Base-by-base conservation (phyloP, 2,329 filamentous ascomycete genomes). In the Sarocladium brachiariae region DNA sequence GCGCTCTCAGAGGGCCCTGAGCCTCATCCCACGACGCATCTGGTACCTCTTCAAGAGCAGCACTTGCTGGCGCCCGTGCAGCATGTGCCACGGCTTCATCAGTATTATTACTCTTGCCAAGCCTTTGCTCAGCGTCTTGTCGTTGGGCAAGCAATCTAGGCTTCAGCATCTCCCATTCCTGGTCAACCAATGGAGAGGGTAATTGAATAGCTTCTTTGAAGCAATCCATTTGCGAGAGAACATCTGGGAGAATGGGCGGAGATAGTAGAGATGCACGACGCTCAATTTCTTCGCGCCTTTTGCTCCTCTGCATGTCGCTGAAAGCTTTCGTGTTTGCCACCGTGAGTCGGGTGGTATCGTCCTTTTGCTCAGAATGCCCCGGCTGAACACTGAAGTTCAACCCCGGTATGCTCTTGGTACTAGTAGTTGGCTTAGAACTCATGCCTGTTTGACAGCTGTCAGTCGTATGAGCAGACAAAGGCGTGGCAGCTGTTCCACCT, bases 181-280 rank as follows among this genome's bases (percentile, higher is more conserved):
- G 70, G 53, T 89, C 84, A 55, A 80, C 83, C 58, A 92, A 70
- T 18, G 83, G 82, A 21, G 78, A 75, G 9, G 79, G 78, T 33
- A 89, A 85, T 55, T 87, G 80, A 41, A 87, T 76, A 25, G 87
- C 83, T 33, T 84, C 85, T 60, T 85, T 80, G 63, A 89, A 92
- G 1, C 86, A 82, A 43, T 86, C 77, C 65, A 89, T 87, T 59
- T 85, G 82, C 51, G 76, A 76, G 52, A 91, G 71, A 37, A 87
- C 72, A 56, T 73, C 75, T 34, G 81, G 68, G 46, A 72, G 68
- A 51, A 92, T 70, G 1, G 87, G 84, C 23, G 86, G 86, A 27
- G 82, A 66, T 46, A 92, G 73, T 45, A 77, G 71, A 63, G 78
- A 68, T 60, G 84, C 87, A 24, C 86, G 79, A 49, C 77, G 76